phyloP scores from a whole-genome alignment of 1,284 basidiomycete genomes.

The Ustilago crameri region DNA sequence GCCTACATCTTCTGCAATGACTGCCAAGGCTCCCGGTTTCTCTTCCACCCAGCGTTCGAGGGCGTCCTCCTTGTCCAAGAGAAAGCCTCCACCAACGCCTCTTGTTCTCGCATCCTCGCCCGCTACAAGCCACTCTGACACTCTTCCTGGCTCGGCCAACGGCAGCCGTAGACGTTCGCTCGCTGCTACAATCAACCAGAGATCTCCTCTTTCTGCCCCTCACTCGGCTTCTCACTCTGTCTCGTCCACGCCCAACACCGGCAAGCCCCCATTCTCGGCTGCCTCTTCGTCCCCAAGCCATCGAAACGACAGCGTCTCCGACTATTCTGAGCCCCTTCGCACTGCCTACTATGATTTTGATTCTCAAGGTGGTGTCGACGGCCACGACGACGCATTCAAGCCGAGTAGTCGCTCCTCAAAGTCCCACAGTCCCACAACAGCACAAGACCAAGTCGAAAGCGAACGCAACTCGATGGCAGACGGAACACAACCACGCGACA shows the following conservation, averaged over 20 bases:
- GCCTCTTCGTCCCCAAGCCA: background rate
- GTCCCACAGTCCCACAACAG: conserved; percentile 6
- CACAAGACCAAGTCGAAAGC: background rate
- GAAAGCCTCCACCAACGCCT: conserved; percentile 36
- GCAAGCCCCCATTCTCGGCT: conserved; percentile 8
- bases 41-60: conserved; percentile 24
- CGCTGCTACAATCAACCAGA: conserved; percentile 18
- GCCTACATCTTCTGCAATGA: conserved; percentile 3
- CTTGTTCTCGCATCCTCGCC: conserved; percentile 40
- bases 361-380: conserved; percentile 5
- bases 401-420: conserved; percentile 5
- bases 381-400: background rate
- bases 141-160: conserved; percentile 23
- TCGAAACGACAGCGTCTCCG: conserved; percentile 4
- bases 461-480: conserved; percentile 2
- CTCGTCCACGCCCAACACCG: background rate
- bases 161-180: conserved; percentile 23
- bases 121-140: conserved; percentile 20
- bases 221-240: conserved; percentile 15
- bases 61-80: conserved; percentile 15
- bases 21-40: conserved; percentile 21
- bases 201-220: conserved; percentile 26
- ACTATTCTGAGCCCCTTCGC: conserved; percentile 25
- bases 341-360: conserved; percentile 40
- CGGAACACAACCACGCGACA: conserved; percentile 6